Base-by-base conservation (phyloP, 2,329 filamentous ascomycete genomes). In the Coniochaeta sp. region DNA sequence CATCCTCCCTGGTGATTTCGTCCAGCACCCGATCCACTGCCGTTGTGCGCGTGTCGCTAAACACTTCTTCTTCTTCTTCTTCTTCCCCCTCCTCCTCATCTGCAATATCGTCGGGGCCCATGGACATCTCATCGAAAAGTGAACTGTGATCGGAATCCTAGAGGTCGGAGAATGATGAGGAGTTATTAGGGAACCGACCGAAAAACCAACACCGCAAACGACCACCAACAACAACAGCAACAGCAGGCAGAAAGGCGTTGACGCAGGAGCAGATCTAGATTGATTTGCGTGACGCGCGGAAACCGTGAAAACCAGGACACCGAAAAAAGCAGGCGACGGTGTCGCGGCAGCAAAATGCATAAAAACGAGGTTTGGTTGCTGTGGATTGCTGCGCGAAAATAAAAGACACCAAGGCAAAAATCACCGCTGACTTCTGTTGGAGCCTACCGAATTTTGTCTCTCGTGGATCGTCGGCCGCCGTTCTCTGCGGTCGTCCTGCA, bases 401-500 rank as follows among this genome's bases (percentile, higher is more conserved):
- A n/a, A 54, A 55, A 52, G 51, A 56, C 42, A 48, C 50, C 48
- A 57, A 50, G 47, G 52, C 53, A 53, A 46, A 50, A 46, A 67
- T 74, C 65, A 73, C 70, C 71, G 76, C 67, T 75, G 72, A 61
- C 74, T 78, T 60, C 72, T 71, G 38, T 71, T 65, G 49, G 78
- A 82, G 55, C 79, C 74, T 63, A 76, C 75, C 57, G 81, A 83
- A 61, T 71, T 76, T 66, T 85, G 79, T 58, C 81, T 77, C 65
- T 85, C 82, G 60, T 83, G 80, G 52, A 72, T 63, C 47, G 65
- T 66, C 26, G 76, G 73, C 56, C 77, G 77, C 57, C 74, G 70
- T 52, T 75, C 74, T 61, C 70, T 73, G 60, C 81, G 77, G 59
- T 89, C 85, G 68, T 97, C 92, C 67, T 95, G 88, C 63, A 97